Conservation (phyloP, 805 yeast species). For the Candida alai region DNA sequence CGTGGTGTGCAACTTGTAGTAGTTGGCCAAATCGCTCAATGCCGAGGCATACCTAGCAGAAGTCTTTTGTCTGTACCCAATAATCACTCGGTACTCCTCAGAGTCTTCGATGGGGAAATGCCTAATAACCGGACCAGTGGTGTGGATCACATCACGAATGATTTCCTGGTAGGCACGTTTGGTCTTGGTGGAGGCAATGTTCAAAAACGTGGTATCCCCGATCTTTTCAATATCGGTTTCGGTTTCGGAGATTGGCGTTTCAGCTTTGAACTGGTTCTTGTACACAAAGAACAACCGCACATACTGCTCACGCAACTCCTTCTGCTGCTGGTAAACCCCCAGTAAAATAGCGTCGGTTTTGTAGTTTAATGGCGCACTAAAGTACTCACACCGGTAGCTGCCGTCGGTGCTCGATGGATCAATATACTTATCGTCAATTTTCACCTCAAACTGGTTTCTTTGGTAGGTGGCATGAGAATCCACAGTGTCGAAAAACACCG, state of each 20-base stretch:
- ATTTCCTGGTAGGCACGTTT: constrained; percentile 71
- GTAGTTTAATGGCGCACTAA: constrained; percentile 59
- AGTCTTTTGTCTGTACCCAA: constrained; percentile 81
- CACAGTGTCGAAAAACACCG: constrained; percentile 80
- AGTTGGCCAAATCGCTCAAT: constrained; percentile 78
- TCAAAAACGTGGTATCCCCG: constrained; percentile 74
- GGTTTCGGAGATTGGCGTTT: constrained; percentile 17
- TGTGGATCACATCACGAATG: constrained; percentile 59
- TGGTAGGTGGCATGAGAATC: constrained; percentile 24
- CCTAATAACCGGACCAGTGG: constrained; percentile 91
- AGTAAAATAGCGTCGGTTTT: constrained; percentile 43
- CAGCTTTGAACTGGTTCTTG: constrained; percentile 45
- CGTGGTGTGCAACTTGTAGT: constrained; percentile 78
- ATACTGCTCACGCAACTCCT: constrained; percentile 40
- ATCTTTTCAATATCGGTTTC: constrained; percentile 59
- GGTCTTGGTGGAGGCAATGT: constrained; percentile 76
- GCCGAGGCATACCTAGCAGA: constrained; percentile 88
- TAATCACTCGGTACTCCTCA: constrained; percentile 81
- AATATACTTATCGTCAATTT: constrained; percentile 79
- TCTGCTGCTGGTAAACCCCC: constrained; percentile 33
- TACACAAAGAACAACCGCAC: constrained; percentile 80
- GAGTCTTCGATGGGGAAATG: constrained; percentile 75
- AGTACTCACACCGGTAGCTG: constrained; percentile 70
- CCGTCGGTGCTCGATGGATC: constrained; percentile 43
- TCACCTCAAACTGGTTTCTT: constrained; percentile 56